A percentile compares a stretch with the other conserved stretches of the same genome.
Evolutionary conservation across 768 basidiomycete genomes (phyloP).

Genomic region (Phylloporus scabripes): DNA sequence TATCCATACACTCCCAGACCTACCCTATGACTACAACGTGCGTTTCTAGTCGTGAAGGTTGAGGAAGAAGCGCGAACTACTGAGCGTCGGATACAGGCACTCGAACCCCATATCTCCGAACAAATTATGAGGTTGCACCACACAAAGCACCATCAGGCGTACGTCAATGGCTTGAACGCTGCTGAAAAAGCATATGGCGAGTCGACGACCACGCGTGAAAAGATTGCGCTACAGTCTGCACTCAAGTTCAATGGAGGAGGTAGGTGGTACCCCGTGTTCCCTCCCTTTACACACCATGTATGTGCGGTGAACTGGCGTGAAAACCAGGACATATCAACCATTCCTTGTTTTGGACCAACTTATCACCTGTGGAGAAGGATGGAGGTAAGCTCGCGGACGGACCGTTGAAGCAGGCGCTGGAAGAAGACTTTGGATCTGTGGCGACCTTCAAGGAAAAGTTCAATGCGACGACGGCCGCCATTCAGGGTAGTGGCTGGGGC

Average conservation of each 20-base stretch:
- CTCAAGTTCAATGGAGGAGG: constrained; percentile 99
- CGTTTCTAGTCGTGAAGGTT: constrained; percentile 15
- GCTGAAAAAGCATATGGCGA: constrained; percentile 82
- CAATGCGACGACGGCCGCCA: constrained; percentile 82
- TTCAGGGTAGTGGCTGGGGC: constrained; percentile 98
- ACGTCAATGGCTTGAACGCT: constrained; percentile 91
- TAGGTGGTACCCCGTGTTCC: constrained; percentile 19
- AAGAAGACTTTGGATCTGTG: constrained; percentile 80
- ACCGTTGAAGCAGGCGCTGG: constrained; percentile 68
- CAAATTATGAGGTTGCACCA: constrained; percentile 96
- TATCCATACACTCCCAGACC: constrained; percentile 68
- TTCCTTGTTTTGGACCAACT: constrained; percentile 96
- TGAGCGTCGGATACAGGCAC: constrained; percentile 43
- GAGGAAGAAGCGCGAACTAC: not conserved
- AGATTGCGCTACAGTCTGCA: constrained; percentile 83
- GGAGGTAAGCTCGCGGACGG: constrained; percentile 65
- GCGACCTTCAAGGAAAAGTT: constrained; percentile 82
- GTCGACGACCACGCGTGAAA: constrained; percentile 58
- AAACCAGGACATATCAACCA: constrained; percentile 84
- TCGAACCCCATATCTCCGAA: constrained; percentile 87
- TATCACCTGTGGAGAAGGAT: constrained; percentile 62
- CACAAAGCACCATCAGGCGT: constrained; percentile 85
- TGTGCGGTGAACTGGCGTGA: not conserved
- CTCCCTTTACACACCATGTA: not conserved
- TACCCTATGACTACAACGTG: constrained; percentile 80